Evolutionary conservation across 1,284 basidiomycete species (phyloP).

Genomic region (Sanghuangporus weigelae): DNA sequence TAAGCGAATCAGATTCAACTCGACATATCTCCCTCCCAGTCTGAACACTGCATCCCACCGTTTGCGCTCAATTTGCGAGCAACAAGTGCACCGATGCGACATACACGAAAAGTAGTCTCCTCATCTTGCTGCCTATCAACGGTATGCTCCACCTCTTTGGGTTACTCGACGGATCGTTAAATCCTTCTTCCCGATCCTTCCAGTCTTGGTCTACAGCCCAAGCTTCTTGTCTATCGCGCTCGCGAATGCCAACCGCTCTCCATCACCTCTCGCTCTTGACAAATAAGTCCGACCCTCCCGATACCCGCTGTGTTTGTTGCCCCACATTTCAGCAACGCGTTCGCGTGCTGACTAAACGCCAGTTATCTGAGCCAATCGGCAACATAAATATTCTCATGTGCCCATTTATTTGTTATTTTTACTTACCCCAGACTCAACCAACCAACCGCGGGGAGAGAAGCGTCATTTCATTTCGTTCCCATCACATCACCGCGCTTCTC

Average conservation of each 20-base stretch:
- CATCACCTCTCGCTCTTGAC: not conserved
- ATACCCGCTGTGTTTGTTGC: not conserved
- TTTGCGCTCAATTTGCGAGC: not conserved
- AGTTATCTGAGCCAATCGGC: slow-evolving; percentile 2
- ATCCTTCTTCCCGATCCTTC: not conserved
- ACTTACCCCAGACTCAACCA: not conserved
- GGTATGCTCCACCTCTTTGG: not conserved
- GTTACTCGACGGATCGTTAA: not conserved
- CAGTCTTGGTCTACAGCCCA: not conserved
- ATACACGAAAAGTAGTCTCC: not conserved
- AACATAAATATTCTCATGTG: not conserved
- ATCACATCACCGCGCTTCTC: not conserved
- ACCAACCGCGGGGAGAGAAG: not conserved
- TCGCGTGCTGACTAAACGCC: not conserved
- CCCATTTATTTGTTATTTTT: not conserved
- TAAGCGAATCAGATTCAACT: not conserved
- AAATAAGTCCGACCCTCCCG: not conserved
- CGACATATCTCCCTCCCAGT: not conserved
- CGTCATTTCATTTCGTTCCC: not conserved
- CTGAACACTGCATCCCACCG: no score
- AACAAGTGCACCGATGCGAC: not conserved
- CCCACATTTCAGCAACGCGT: not conserved
- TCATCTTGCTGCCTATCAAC: slow-evolving; percentile 1
- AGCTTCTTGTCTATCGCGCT: slow-evolving; percentile 5
- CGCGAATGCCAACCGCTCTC: no score